Evolutionary conservation across 352 stramenopile genomes (phyloP).

Genomic region (Blastocystis sp.): DNA sequence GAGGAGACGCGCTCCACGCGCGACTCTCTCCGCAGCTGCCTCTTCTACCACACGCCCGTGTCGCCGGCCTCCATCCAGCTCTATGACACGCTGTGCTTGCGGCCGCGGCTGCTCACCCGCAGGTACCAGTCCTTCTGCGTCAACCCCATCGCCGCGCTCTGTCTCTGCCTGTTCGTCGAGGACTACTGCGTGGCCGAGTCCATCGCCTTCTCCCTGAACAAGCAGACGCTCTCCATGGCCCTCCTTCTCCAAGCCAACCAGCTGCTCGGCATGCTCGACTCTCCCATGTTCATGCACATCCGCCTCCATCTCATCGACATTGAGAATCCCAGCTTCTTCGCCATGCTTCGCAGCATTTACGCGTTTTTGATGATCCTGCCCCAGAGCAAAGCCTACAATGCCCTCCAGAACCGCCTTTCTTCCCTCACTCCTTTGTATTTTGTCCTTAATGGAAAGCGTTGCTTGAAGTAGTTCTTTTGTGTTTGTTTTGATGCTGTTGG

Average conservation of each 20-base stretch:
- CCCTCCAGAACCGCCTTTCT: slow-evolving; percentile 55
- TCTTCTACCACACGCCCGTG: slow-evolving; percentile 12
- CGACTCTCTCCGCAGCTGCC: slow-evolving; percentile 72
- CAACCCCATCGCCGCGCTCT: slow-evolving; percentile 85
- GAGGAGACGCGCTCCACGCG: slow-evolving; percentile 85
- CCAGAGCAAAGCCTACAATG: slow-evolving; percentile 78
- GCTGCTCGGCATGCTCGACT: slow-evolving; percentile 96
- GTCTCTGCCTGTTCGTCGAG: slow-evolving; percentile 92
- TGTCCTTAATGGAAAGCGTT: neutral
- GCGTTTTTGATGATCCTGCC: slow-evolving; percentile 93
- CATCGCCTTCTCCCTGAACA: slow-evolving; percentile 90
- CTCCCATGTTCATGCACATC: slow-evolving; percentile 95
- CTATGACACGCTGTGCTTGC: slow-evolving; percentile 80
- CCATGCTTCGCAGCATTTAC: slow-evolving; percentile 93
- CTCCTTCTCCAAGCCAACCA: slow-evolving; percentile 99
- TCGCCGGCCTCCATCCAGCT: slow-evolving; percentile 74
- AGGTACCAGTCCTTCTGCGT: slow-evolving; percentile 88
- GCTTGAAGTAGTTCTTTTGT: too few species aligned
- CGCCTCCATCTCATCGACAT: slow-evolving; percentile 94
- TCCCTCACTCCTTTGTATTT: neutral
- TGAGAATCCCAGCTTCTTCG: slow-evolving; percentile 85
- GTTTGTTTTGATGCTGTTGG: too few species aligned
- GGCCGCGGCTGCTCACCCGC: neutral
- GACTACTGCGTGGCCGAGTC: slow-evolving; percentile 92
- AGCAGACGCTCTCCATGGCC: slow-evolving; percentile 90